These are phyloP conservation scores for Stipa capillata DNA, from an alignment of 176 grass and related monocot genomes.

Conservation along the genomic window DNA sequence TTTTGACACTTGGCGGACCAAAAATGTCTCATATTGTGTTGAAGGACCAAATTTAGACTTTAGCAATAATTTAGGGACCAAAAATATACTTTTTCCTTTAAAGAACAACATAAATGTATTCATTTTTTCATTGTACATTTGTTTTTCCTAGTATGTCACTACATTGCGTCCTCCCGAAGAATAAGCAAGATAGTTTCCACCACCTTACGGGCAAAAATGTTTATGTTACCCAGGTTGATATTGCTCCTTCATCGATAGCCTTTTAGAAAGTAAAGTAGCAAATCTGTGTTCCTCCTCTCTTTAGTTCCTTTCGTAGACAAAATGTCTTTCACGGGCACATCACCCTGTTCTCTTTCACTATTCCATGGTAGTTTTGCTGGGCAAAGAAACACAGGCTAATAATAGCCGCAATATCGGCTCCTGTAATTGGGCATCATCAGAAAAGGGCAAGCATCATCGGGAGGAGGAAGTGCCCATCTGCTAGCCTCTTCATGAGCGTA, in stretches of 20 bases:
- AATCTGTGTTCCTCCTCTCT: slow-evolving; percentile 18
- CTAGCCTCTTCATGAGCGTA: neutral
- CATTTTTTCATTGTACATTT: too few species aligned
- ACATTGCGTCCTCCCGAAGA: neutral
- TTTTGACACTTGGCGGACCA: too few species aligned
- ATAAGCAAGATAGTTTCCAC: slow-evolving; percentile 2
- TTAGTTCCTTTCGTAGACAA: slow-evolving; percentile 25
- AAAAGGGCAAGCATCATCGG: neutral
- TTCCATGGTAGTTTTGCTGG: slow-evolving; percentile 19
- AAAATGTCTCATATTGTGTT: too few species aligned
- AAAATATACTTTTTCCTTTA: too few species aligned
- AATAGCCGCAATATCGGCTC: slow-evolving; percentile 32
- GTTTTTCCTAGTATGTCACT: too few species aligned
- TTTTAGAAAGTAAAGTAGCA: slow-evolving; percentile 25
- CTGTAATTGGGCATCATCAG: slow-evolving; percentile 25
- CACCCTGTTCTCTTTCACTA: neutral
- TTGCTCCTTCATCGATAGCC: neutral
- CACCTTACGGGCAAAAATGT: neutral
- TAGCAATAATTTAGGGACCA: too few species aligned
- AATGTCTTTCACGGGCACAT: slow-evolving; percentile 29
- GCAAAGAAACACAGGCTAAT: neutral
- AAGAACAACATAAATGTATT: too few species aligned
- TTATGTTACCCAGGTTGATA: slow-evolving; percentile 21
- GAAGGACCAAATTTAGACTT: too few species aligned
- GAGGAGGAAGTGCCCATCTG: neutral